Evolutionary conservation across 805 yeast species (phyloP).

Genomic region (Candida krabiensis): DNA sequence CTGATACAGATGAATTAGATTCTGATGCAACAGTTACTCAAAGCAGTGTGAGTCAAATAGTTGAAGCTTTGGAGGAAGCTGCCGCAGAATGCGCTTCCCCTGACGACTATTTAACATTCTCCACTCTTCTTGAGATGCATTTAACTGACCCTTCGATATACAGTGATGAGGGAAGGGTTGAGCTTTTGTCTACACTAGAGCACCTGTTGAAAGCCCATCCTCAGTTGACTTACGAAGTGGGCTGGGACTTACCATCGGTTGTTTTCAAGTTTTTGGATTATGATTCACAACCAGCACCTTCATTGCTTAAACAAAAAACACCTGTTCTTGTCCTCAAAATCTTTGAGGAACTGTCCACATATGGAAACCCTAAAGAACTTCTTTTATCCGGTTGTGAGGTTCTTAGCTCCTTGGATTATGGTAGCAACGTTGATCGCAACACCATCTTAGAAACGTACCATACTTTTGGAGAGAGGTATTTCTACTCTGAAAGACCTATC

Average conservation of each 20-base stretch:
- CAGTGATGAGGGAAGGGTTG: conserved; percentile 47
- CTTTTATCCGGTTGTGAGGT: conserved; percentile 71
- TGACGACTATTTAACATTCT: conserved; percentile 65
- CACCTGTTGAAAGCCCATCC: conserved; percentile 45
- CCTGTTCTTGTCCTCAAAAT: conserved; percentile 39
- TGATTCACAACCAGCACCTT: conserved; percentile 33
- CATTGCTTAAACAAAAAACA: conserved; percentile 41
- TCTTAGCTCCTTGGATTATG: conserved; percentile 37
- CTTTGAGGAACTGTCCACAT: conserved; percentile 61
- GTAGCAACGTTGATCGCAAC: conserved; percentile 5
- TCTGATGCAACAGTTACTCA: conserved; percentile 13
- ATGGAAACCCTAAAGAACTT: conserved; percentile 82
- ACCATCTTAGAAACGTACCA: conserved; percentile 1
- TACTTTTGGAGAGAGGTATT: conserved; percentile 14
- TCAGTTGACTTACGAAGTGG: conserved; percentile 62
- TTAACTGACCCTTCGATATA: conserved; percentile 48
- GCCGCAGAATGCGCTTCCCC: conserved; percentile 37
- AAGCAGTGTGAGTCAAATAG: conserved; percentile 8
- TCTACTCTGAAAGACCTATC: conserved; percentile 9
- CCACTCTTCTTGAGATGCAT: conserved; percentile 69
- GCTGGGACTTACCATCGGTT: conserved; percentile 88
- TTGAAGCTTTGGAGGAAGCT: conserved; percentile 23
- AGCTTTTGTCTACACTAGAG: conserved; percentile 46
- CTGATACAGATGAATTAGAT: conserved; percentile 14
- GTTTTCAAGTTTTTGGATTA: conserved; percentile 53